Base-by-base conservation (phyloP, 1,284 basidiomycete genomes). In the Phenoliferia sp. region DNA sequence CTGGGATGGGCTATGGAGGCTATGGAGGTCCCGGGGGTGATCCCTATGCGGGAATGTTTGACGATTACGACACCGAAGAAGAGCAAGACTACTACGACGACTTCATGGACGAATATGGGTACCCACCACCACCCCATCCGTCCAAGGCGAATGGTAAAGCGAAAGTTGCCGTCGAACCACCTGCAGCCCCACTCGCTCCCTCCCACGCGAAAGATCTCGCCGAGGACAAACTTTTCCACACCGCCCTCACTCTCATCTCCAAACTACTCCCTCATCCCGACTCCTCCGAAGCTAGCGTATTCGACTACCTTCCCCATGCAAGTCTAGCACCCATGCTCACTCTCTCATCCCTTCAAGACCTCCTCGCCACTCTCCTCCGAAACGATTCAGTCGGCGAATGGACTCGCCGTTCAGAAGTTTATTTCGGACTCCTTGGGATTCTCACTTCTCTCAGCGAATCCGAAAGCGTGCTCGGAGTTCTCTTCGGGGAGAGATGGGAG, bases 381-480 rank as follows among this genome's bases (percentile, higher is more conserved):
- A 86, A 85, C 71, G 85, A 86, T 74, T 84, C 83, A 0, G 81
- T 85, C 16, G 81, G 79, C 2, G 84, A 85, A 68, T 85, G 84
- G 84, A 82, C 80, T 32, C 69, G 79, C 3, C 81, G 84, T 29
- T 81, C 78, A 63, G 80, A 82, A 19, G 78, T 81, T 26, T 85
- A 85, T 71, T 77, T 83, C 63, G 80, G 82, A 6, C 82, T 83
- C 81, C 75, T 85, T 6, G 78, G 75, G 16, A 76, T 85, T 10
- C 76, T 85, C 32, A 80, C 81, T 39, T 78, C 81, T n/a, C 79
- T 85, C 78, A 82, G 81, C 3, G 84, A 84, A 67, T 83, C 81
- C 66, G 84, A 85, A 73, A 77, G 84, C 10, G 84, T 82, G 0
- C 78, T 85, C 22, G 79, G 79, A 58, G 79, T 81, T 12, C 77